phyloP scores from a whole-genome alignment of 345 rosid genomes.

The Euphorbia peplus region DNA sequence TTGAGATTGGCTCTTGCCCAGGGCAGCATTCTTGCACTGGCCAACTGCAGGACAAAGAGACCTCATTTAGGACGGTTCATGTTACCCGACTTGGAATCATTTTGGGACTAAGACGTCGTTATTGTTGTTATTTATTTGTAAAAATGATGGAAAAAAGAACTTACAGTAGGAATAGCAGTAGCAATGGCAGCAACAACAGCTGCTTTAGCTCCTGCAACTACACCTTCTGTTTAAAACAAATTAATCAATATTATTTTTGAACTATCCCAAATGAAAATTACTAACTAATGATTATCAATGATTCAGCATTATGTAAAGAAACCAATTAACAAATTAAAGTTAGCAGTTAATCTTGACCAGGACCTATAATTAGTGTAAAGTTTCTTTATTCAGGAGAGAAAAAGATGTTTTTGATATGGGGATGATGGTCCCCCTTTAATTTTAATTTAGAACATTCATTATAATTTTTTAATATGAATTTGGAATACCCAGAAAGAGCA shows the following conservation, averaged over 20 bases:
- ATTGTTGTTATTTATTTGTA: neutral
- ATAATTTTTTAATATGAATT: neutral
- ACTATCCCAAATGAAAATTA: neutral
- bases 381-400: neutral
- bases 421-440: neutral
- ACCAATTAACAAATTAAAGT: neutral
- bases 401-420: neutral
- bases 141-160: neutral
- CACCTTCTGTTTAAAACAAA: constrained; percentile 58
- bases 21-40: constrained; percentile 64
- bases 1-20: constrained; percentile 91
- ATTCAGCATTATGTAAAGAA: neutral
- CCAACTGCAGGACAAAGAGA: constrained; percentile 44
- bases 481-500: neutral
- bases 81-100: too few species aligned
- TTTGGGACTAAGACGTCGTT: too few species aligned
- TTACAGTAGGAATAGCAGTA: constrained; percentile 42
- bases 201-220: constrained; percentile 79
- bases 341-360: neutral
- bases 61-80: neutral
- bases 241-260: neutral
- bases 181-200: constrained; percentile 71
- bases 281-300: neutral
- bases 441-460: neutral
- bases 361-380: neutral